Base-by-base conservation (phyloP, 768 basidiomycete species). In the Rhodotorula diobovata region DNA sequence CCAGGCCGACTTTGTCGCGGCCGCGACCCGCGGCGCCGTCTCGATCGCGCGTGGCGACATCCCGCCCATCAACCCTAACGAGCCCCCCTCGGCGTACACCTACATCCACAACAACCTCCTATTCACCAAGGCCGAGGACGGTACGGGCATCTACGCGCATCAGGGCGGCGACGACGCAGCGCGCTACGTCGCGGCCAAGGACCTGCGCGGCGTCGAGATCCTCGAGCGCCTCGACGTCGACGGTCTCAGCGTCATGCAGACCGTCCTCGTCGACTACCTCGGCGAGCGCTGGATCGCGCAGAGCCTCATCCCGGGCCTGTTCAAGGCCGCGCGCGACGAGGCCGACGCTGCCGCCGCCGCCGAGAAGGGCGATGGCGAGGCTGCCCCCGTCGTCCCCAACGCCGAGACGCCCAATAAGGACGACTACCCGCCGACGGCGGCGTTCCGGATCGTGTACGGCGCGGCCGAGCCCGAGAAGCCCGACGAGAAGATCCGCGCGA, bases 231-330 rank as follows among this genome's bases (percentile, higher is more conserved):
- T 82, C 67, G 82, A 83, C 66, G 70, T 82, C 62, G 79, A 81
- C 30, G 71, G 72, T 2, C 58, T 76, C 28, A 55, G 57, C 63
- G 54, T 70, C 23, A 75, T 82, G 61, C 82, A 81, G 21, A 81
- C 82, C 65, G 81, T 81, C 41, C 79, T 83, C 50, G 79, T 83
- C 66, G 83, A 83, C 73, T 82, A 78, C 81, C 77, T 76, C 45
- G 83, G 83, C 28, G 78, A 81, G 70, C 78, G 83, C 68, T 83
- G 82, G 82, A 80, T 83, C 73, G 82, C 80, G 61, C 83, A 83
- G 77, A 78, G 77, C 41, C 79, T 83, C 71, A 75, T 83, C 25
- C 83, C 83, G 35, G 83, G 83, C 41, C 80, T 83, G 66, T 83
- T 83, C 79, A 77, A 75, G 79, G 62, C 65, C 48, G 58, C 76